Evolutionary conservation across 148 eudicot genomes (phyloP), one percentile per base, ranked within the genome.

Genomic region (Fallopia convolvulus): DNA sequence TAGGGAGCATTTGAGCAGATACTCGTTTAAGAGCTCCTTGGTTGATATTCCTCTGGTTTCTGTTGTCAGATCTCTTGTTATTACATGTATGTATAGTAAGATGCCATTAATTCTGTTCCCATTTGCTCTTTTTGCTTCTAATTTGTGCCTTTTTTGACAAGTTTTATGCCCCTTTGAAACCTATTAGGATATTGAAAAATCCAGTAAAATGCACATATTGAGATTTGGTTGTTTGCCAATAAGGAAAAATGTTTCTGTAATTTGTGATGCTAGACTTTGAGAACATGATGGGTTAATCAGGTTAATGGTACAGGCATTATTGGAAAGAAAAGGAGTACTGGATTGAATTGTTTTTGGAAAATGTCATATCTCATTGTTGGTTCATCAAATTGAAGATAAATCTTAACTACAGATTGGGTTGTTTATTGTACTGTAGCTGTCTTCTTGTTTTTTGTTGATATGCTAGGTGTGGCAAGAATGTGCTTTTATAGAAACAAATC

Each of bases 41-140:
- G 80, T 84, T 79, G 99, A 94, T 84, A 86, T 94, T 74, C 99
- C 99, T 33, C 78, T 94, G 33, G 91, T 94, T 75, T 94, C 99
- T 2, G 73, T 92, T 26, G 48, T 94, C 87, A 89, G 99, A 88
- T 94, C 99, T 77, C 86, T 94, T 81, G 75, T 94, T 10, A 92
- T 94, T 49, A 83, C 86, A 47, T 88, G 99, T 94, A 89, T 60
- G 86, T 17, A 26, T 41, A 20, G 2, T 50, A 58, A 58, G 30
- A 58, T 58, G 26, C 65, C 12, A 21, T 58, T 3, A 14, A 14
- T 52, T 20, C 3, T 20, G 10, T 21, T 20, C 6, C 3, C 15
- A 8, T n/a, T 12, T 53, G 23, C 50, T 21, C 0, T 14, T 20
- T 20, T 26, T 65, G 33, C 12, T 73, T 47, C 33, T 5, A 47